Percentiles rank a stretch among this genome's conserved stretches.
phyloP scores from a whole-genome alignment of 352 stramenopile genomes.

The Phytophthora tentaculata region DNA sequence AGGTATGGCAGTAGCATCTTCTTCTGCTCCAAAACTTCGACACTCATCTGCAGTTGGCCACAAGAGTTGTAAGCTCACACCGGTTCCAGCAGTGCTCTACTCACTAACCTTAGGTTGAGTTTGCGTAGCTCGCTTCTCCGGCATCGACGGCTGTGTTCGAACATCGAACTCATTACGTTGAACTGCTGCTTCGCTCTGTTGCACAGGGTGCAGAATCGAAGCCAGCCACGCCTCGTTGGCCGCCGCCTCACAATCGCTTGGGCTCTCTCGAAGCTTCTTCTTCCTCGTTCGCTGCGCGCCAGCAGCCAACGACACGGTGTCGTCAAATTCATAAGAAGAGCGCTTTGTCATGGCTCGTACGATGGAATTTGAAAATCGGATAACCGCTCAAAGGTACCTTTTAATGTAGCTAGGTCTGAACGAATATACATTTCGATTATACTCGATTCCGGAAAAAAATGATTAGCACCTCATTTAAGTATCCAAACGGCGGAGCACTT shows the following conservation, averaged over 20 bases:
- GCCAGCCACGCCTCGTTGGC: conserved; percentile 34
- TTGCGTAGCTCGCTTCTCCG: conserved; percentile 19
- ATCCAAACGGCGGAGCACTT: background rate
- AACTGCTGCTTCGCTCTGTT: conserved; percentile 2
- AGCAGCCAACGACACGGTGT: conserved; percentile 5
- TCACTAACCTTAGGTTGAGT: conserved; percentile 9
- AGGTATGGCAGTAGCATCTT: conserved; percentile 85
- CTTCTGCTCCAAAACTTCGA: conserved; percentile 72
- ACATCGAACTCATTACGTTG: conserved; percentile 14
- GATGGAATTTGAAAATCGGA: background rate
- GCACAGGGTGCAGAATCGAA: conserved; percentile 24
- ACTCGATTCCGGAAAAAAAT: too few relatives aligned
- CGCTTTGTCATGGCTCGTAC: conserved; percentile 39
- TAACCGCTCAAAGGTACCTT: conserved; percentile 21
- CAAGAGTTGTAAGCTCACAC: background rate
- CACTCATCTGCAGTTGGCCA: conserved; percentile 47
- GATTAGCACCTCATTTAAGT: conserved; percentile 20
- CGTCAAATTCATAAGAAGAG: conserved; percentile 46
- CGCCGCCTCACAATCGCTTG: conserved; percentile 9
- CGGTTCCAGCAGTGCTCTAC: background rate
- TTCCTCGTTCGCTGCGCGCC: conserved; percentile 21
- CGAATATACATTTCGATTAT: conserved; percentile 16
- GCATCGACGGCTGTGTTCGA: conserved; percentile 8
- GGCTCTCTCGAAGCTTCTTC: conserved; percentile 30
- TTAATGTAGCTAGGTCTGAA: conserved; percentile 9